Base-by-base conservation (phyloP, 306 rosid genomes). In the Ormosia emarginata region DNA sequence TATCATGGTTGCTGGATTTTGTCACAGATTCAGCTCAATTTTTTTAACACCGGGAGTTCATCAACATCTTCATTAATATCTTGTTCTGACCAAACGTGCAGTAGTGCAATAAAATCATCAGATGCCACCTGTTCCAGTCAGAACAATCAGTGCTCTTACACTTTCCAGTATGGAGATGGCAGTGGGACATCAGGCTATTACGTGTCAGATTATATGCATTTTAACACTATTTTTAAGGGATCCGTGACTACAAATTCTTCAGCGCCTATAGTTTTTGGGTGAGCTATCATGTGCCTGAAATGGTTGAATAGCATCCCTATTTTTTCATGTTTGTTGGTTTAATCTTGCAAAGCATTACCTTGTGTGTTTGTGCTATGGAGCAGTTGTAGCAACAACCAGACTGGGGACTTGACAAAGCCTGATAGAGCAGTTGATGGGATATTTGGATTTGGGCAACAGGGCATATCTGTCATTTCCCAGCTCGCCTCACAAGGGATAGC, bases 371-470 rank as follows among this genome's bases (percentile, higher is more conserved):
- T 69, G 75, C 82, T 74, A 69, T 87, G 70, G 85, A 81, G 78
- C 94, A 95, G 99, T 78, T 96, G 99, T 84, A 96, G 99, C 88
- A 89, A 86, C 86, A 75, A 83, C 75, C 98, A 89, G 77, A 89
- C 85, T 47, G 99, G 98, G 37, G 99, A 96, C 85, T 83, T 96
- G 90, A 96, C 97, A 6, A 96, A 91, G 82, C 81, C 94, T 17
- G 98, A 93, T 37, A 86, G 97, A 86, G 97, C 99, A 32, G 95
- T 96, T 7, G 99, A 91, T 63, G 99, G 99, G 62, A 96, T 96
- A 79, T 96, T 96, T 59, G 99, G 99, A 40, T 93, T 96, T 34
- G 99, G 99, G 71, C 99, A 93, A 64, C 98, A 91, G 81, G 84
- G 37, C 5, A 79, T 93, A 97, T 96, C 98, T 82, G 90, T 91